Evolutionary conservation across 2,329 filamentous ascomycete genomes (phyloP).

Genomic region (Botryotinia globosa): DNA sequence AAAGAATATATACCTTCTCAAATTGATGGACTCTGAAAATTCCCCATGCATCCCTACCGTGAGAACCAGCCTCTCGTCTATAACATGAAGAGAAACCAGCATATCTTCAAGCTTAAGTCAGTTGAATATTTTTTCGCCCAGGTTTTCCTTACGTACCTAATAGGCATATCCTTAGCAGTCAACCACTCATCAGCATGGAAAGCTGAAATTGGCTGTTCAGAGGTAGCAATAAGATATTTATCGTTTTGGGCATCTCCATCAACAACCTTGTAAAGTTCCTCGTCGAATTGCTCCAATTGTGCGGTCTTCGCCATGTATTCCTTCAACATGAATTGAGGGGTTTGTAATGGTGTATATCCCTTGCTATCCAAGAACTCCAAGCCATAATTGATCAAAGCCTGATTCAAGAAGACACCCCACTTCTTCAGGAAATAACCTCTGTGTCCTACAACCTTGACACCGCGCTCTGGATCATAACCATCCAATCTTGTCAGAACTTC

Average conservation of each 20-base stretch:
- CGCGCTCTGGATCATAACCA: slow-evolving; percentile 89
- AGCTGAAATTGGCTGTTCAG: slow-evolving; percentile 91
- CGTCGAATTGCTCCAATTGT: slow-evolving; percentile 94
- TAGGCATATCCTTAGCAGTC: slow-evolving; percentile 76
- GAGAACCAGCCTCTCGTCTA: slow-evolving; percentile 89
- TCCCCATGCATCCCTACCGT: slow-evolving; percentile 93
- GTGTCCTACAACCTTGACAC: slow-evolving; percentile 91
- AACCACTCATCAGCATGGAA: slow-evolving; percentile 95
- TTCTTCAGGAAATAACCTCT: slow-evolving; percentile 88
- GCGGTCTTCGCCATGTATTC: slow-evolving; percentile 98
- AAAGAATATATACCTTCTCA: slow-evolving; percentile 64
- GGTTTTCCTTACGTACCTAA: slow-evolving; percentile 58
- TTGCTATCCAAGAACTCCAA: slow-evolving; percentile 80
- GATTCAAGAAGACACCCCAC: slow-evolving; percentile 88
- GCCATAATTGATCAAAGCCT: slow-evolving; percentile 92
- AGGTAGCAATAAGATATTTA: slow-evolving; percentile 77
- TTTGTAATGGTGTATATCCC: slow-evolving; percentile 79
- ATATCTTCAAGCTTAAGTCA: slow-evolving; percentile 46
- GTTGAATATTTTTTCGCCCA: not conserved
- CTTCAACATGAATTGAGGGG: slow-evolving; percentile 91
- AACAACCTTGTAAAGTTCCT: slow-evolving; percentile 96
- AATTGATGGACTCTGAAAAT: slow-evolving; percentile 98
- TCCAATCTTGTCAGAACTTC: slow-evolving; percentile 86
- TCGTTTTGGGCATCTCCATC: slow-evolving; percentile 83
- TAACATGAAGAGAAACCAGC: slow-evolving; percentile 95